phyloP scores from a whole-genome alignment of 805 yeast species.

The Wickerhamia fluorescens region DNA sequence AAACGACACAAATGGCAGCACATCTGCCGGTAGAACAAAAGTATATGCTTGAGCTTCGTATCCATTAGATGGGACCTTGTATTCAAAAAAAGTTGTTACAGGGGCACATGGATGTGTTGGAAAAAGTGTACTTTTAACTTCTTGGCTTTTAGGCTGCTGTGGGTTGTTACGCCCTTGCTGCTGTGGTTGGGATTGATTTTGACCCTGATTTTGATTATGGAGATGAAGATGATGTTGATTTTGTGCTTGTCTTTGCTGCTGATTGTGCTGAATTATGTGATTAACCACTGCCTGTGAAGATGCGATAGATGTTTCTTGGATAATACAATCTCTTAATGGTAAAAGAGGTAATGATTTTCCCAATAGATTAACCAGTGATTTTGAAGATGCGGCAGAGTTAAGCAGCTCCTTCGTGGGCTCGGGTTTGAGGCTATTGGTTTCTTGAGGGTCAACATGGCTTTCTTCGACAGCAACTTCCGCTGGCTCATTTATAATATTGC shows the following conservation, averaged over 20 bases:
- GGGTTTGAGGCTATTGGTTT: constrained; percentile 1
- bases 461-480: constrained; percentile 8
- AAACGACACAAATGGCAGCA: constrained; percentile 26
- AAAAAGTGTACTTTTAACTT: constrained; percentile 21
- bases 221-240: constrained; percentile 7
- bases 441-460: constrained; percentile 3
- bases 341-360: constrained; percentile 22
- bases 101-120: constrained; percentile 23
- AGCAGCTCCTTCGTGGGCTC: constrained; percentile 4
- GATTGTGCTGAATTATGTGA: constrained; percentile 6
- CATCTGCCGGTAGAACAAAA: constrained; percentile 29
- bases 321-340: constrained; percentile 24
- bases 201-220: too few species aligned
- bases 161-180: too few species aligned
- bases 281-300: constrained; percentile 16
- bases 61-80: constrained; percentile 32
- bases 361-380: constrained; percentile 9
- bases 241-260: constrained; percentile 1
- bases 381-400: background rate
- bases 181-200: too few species aligned
- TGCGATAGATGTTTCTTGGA: constrained; percentile 30
- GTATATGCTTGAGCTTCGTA: constrained; percentile 33
- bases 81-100: constrained; percentile 29
- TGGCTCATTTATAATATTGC: too few species aligned
- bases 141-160: constrained; percentile 21